Evolutionary conservation across 768 basidiomycete species (phyloP).

Genomic region (Pleurotus pulmonarius): DNA sequence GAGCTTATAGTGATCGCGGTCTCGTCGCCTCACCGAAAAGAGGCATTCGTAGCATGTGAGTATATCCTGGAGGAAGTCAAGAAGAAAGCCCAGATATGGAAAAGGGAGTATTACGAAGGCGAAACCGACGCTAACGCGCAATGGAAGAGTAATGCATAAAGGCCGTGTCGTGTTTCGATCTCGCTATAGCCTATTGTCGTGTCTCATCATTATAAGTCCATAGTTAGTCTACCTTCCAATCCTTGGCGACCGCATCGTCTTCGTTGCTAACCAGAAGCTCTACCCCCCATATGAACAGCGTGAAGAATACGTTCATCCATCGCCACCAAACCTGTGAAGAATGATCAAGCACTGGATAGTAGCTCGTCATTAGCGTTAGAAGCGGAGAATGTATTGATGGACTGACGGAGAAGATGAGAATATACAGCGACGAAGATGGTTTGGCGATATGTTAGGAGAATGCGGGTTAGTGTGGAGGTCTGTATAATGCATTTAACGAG

Average conservation of each 20-base stretch:
- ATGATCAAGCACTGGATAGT: constrained; percentile 67
- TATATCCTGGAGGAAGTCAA: constrained; percentile 86
- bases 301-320: constrained; percentile 89
- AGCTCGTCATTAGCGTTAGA: neutral
- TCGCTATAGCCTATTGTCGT: too few species aligned
- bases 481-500: constrained; percentile 21
- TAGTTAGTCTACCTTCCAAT: constrained; percentile 75
- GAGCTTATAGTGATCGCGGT: constrained; percentile 63
- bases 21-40: constrained; percentile 78
- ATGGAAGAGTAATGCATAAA: constrained; percentile 64
- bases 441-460: constrained; percentile 80
- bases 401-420: constrained; percentile 78
- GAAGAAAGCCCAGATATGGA: constrained; percentile 84
- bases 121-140: constrained; percentile 56
- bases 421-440: constrained; percentile 84
- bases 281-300: constrained; percentile 76
- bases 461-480: constrained; percentile 73
- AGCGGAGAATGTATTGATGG: neutral
- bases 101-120: constrained; percentile 82
- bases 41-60: constrained; percentile 78
- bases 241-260: constrained; percentile 58
- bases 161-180: neutral
- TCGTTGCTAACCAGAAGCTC: constrained; percentile 79
- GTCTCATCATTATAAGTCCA: neutral
- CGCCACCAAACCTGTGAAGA: constrained; percentile 94